These are phyloP conservation scores for Posidonia australis DNA, from an alignment of 106 monocot species.

Conservation along the genomic window DNA sequence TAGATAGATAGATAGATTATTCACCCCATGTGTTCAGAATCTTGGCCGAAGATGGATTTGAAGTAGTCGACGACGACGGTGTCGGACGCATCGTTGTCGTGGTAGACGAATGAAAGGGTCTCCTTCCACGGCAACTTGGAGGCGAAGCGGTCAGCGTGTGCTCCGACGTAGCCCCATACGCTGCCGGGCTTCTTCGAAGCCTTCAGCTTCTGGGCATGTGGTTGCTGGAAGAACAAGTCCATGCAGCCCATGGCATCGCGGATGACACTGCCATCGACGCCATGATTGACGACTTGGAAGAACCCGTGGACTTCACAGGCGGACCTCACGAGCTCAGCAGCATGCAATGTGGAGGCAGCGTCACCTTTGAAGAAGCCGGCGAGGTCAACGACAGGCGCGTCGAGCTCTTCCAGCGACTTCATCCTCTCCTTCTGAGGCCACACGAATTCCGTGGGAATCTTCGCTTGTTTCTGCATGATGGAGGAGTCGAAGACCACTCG, in stretches of 20 bases:
- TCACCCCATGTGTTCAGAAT: conserved; percentile 49
- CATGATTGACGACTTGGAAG: conserved; percentile 57
- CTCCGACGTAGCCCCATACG: conserved; percentile 64
- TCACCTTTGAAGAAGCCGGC: conserved; percentile 27
- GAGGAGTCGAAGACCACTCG: conserved; percentile 28
- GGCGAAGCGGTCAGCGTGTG: conserved; percentile 58
- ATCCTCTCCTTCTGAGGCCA: conserved; percentile 34
- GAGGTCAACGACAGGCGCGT: conserved; percentile 45
- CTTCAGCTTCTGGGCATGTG: conserved; percentile 29
- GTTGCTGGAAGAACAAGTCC: conserved; percentile 46
- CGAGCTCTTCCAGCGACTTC: conserved; percentile 19
- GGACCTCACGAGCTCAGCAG: conserved; percentile 16
- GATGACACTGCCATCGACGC: conserved; percentile 18
- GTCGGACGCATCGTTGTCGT: background rate
- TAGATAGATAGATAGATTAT: too few species aligned
- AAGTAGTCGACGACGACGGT: conserved; percentile 38
- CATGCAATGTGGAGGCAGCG: conserved; percentile 8
- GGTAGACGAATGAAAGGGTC: conserved; percentile 58
- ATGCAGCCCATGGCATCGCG: conserved; percentile 19
- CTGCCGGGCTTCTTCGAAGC: conserved; percentile 41
- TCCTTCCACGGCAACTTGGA: conserved; percentile 75
- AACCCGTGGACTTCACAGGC: conserved; percentile 48
- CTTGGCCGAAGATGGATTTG: conserved; percentile 28
- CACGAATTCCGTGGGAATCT: conserved; percentile 56
- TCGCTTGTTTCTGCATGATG: conserved; percentile 15